Evolutionary conservation across 2,329 filamentous ascomycete species (phyloP), one percentile per base, ranked within the genome.

Genomic region (Trichoderma asperellum): DNA sequence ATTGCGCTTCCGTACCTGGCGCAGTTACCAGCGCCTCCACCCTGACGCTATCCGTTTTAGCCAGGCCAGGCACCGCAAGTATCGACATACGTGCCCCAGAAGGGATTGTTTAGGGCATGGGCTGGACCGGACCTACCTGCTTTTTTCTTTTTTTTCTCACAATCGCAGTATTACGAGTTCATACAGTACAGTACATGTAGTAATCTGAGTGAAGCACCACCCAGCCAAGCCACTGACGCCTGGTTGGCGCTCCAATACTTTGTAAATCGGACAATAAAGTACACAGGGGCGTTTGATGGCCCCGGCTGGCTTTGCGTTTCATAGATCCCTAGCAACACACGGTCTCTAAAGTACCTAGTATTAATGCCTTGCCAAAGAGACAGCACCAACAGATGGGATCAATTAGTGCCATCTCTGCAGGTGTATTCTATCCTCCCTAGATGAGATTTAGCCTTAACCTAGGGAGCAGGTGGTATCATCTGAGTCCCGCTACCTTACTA

Each of bases 31-130:
- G 40, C 16, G 16, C 6, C 40, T 64, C 61, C 61, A 64, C 49
- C 60, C 60, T 63, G 60, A 52, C 32, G 16, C 43, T 35, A 63
- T 24, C 34, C 27, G 34, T 52, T 34, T 49, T 61, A 56, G 21
- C 49, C 49, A 64, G 61, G 61, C 47, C 47, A 57, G 27, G 27
- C 52, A 58, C 64, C 40, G 8, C 40, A n/a, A 43, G 37, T 6
- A n/a, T 43, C 40, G 40, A 43, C 40, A 18, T 6, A n/a, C 5
- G 14, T 43, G 40, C 40, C 64, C 55, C 64, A 67, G 52, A 67
- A 40, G 29, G 64, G 62, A 57, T 21, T 56, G 55, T 18, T 67
- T 58, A 59, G 55, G 52, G 63, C 53, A 66, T 58, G 62, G 52
- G 52, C 24, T 24, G 3, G 24, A 24, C 32, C 27, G 8, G 63